Conservation (phyloP, 805 yeast species). For the Kazachstania bromeliacearum region DNA sequence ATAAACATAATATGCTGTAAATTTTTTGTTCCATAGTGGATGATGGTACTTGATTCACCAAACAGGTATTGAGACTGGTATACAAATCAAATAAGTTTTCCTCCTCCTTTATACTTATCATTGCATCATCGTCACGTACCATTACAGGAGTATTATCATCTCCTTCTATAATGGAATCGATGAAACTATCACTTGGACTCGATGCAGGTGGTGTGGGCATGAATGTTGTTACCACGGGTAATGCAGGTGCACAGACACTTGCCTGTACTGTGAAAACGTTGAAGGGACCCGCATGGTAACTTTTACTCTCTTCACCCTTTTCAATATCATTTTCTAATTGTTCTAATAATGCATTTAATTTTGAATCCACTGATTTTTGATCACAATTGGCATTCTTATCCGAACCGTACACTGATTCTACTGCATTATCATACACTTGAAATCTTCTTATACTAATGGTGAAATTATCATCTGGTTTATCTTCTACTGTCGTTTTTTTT, state of each 20-base stretch:
- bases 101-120: neutral
- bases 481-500: neutral
- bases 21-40: conserved; percentile 9
- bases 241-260: neutral
- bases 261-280: neutral
- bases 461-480: conserved; percentile 6
- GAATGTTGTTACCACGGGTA: too few species aligned
- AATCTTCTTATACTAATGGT: conserved; percentile 27
- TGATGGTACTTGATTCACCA: too few species aligned
- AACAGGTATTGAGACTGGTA: too few species aligned
- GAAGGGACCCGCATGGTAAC: conserved; percentile 13
- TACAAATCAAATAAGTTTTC: neutral
- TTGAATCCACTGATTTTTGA: conserved; percentile 18
- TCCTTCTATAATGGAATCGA: too few species aligned
- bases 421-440: conserved; percentile 23
- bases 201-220: neutral
- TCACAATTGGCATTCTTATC: conserved; percentile 7
- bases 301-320: conserved; percentile 1
- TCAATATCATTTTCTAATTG: conserved; percentile 7
- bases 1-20: conserved; percentile 10
- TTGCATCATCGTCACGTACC: neutral
- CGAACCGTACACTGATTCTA: conserved; percentile 17
- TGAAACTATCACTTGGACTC: too few species aligned
- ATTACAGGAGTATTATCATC: neutral
- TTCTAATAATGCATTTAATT: conserved; percentile 11